Percentiles rank a stretch among this genome's conserved stretches.
Conservation (phyloP, 306 rosid genomes). For the Styphnolobium japonicum region DNA sequence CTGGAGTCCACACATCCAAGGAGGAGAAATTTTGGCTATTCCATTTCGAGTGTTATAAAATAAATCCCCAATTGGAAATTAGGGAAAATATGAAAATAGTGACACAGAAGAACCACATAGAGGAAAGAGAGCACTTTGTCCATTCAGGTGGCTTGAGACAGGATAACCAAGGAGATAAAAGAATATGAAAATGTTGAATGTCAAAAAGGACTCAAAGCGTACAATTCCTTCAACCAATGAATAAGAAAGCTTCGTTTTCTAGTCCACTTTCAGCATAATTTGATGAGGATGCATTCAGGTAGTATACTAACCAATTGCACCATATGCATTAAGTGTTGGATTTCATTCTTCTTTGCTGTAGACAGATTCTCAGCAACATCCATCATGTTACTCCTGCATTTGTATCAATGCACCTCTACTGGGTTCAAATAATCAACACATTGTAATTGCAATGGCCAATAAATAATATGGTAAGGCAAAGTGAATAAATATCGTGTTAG, state of each 20-base stretch:
- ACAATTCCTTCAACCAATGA: slow-evolving; percentile 10
- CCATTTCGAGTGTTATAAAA: background rate
- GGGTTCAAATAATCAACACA: slow-evolving; percentile 26
- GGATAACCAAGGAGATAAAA: background rate
- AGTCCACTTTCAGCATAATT: slow-evolving; percentile 13
- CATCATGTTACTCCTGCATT: slow-evolving; percentile 68
- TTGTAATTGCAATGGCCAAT: slow-evolving; percentile 4
- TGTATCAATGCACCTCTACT: slow-evolving; percentile 9
- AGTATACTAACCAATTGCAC: slow-evolving; percentile 57
- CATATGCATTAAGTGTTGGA: slow-evolving; percentile 56
- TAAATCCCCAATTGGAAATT: background rate
- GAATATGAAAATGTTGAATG: background rate
- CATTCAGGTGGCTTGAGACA: background rate
- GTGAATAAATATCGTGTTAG: background rate
- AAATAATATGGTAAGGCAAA: background rate
- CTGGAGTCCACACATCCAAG: slow-evolving; percentile 34
- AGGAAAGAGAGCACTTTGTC: slow-evolving; percentile 4
- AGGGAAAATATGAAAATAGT: background rate
- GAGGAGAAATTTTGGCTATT: background rate
- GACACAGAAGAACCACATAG: background rate
- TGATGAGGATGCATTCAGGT: background rate
- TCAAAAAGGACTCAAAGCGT: background rate
- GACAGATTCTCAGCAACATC: slow-evolving; percentile 57
- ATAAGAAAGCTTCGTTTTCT: background rate
- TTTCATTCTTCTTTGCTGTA: slow-evolving; percentile 56